Conservation (phyloP, 78 protist species). For the Polysphondylium violaceum region DNA sequence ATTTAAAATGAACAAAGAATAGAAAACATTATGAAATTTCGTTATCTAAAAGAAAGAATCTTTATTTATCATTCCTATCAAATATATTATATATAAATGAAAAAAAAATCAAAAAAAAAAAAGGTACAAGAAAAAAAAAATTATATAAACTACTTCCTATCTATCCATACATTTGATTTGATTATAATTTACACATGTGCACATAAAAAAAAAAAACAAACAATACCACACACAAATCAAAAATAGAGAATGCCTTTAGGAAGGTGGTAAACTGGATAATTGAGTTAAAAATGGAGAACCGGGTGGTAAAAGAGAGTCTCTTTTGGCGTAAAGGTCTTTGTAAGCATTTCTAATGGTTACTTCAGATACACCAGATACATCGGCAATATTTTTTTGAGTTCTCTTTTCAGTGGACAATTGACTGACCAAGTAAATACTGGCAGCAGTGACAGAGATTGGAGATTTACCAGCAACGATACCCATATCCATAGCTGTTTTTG, state of each 20-base stretch:
- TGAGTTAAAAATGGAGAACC: slow-evolving; percentile 31
- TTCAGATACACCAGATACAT: slow-evolving; percentile 62
- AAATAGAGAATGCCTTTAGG: background rate
- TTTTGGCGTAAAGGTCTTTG: slow-evolving; percentile 47
- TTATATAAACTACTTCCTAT: no score
- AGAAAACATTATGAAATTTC: no score
- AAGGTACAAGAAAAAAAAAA: background rate
- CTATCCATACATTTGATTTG: background rate
- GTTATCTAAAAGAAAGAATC: no score
- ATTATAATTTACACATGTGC: background rate
- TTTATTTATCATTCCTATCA: background rate
- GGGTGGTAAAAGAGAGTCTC: slow-evolving; percentile 35
- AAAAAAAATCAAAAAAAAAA: background rate
- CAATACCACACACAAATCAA: no score
- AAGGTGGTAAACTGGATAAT: slow-evolving; percentile 11
- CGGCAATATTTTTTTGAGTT: slow-evolving; percentile 62
- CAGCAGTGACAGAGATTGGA: slow-evolving; percentile 78
- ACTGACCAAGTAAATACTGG: slow-evolving; percentile 51
- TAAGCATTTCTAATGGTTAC: slow-evolving; percentile 64
- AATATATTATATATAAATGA: background rate
- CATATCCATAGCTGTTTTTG: slow-evolving; percentile 55
- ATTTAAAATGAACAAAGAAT: no score
- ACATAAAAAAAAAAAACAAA: no score
- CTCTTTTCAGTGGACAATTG: slow-evolving; percentile 54
- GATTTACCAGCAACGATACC: slow-evolving; percentile 76